A percentile compares a stretch with the other conserved stretches of the same genome.
These are phyloP conservation scores for Fermentozyma sake DNA, from an alignment of 1,139 yeast species.

Conservation along the genomic window DNA sequence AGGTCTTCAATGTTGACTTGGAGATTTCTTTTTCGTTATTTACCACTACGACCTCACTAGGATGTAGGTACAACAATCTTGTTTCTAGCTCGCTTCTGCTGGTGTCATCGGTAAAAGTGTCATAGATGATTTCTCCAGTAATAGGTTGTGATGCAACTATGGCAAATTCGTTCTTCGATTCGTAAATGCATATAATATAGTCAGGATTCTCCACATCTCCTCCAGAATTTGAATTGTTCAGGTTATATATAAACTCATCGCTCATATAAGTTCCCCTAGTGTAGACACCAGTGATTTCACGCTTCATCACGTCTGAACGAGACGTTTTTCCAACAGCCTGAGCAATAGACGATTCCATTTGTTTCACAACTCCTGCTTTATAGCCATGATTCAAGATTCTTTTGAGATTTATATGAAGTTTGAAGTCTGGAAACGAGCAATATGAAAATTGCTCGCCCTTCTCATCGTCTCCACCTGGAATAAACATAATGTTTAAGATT, in stretches of 20 bases:
- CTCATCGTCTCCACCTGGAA: constrained; percentile 55
- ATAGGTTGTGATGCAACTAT: constrained; percentile 70
- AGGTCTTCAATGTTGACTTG: constrained; percentile 21
- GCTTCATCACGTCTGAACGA: constrained; percentile 52
- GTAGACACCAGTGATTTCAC: constrained; percentile 68
- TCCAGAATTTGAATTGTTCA: constrained; percentile 9
- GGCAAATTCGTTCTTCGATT: constrained; percentile 23
- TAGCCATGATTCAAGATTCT: constrained; percentile 57
- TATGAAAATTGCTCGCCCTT: constrained; percentile 59
- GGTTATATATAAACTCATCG: constrained; percentile 38
- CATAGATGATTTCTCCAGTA: constrained; percentile 76
- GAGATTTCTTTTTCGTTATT: constrained; percentile 26
- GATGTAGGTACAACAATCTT: constrained; percentile 65
- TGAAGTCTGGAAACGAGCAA: constrained; percentile 76
- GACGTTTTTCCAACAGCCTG: constrained; percentile 45
- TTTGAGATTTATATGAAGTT: constrained; percentile 72
- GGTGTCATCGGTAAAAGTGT: constrained; percentile 55
- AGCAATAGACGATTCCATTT: constrained; percentile 74
- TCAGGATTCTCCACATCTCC: constrained; percentile 20
- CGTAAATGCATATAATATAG: constrained; percentile 29
- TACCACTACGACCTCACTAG: constrained; percentile 62
- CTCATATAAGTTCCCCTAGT: constrained; percentile 84
- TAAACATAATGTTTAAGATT: constrained; percentile 63
- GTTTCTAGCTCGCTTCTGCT: constrained; percentile 65
- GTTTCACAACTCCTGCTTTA: constrained; percentile 86